Conservation (phyloP, 768 basidiomycete species). For the Rhizopogon rudus region DNA sequence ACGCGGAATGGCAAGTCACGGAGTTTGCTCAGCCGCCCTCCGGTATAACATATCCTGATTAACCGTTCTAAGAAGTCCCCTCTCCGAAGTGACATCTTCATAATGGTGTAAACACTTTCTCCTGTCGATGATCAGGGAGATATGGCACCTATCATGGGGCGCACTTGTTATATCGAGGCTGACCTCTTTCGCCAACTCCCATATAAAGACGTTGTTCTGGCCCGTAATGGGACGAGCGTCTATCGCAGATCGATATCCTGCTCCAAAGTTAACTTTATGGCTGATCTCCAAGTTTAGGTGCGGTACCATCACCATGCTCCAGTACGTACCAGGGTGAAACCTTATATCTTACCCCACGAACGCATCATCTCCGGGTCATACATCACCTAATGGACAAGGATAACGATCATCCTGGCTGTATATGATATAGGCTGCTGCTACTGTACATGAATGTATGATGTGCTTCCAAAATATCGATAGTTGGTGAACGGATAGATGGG, state of each 20-base stretch:
- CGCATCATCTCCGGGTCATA: neutral
- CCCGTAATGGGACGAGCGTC: neutral
- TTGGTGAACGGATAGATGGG: conserved; percentile 2
- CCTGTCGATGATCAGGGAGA: neutral
- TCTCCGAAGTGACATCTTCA: neutral
- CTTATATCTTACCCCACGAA: neutral
- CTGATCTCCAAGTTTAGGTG: neutral
- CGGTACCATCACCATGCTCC: neutral
- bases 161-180: neutral
- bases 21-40: neutral
- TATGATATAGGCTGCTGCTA: neutral
- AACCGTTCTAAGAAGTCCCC: neutral
- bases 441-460: neutral
- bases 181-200: neutral
- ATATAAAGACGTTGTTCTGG: neutral
- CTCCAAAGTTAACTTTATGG: neutral
- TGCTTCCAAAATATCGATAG: conserved; percentile 1
- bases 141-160: neutral
- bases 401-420: neutral
- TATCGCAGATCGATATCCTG: neutral
- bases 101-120: neutral
- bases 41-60: neutral
- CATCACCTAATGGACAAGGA: neutral
- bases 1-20: neutral
- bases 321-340: neutral